Percentiles rank a stretch among this genome's conserved stretches.
These are phyloP conservation scores for Parathielavia appendiculata DNA, from an alignment of 495 filamentous ascomycete species.

Conservation along the genomic window DNA sequence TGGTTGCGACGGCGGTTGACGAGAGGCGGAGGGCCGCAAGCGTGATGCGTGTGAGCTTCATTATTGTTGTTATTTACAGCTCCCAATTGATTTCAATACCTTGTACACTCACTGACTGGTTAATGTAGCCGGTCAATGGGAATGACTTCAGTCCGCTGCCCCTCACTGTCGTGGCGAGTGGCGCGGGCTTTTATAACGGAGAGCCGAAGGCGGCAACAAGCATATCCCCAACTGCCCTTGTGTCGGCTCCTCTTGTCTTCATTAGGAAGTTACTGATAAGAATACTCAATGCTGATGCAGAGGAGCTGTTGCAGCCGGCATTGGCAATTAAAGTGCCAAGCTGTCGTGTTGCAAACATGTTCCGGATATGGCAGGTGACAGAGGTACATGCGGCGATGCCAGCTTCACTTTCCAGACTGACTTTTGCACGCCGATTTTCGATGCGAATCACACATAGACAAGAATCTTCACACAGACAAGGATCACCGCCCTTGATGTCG, in stretches of 20 bases:
- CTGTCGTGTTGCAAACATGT: background rate
- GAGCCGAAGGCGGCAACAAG: background rate
- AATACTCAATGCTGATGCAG: no score
- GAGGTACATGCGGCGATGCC: background rate
- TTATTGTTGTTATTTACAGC: slow-evolving; percentile 10
- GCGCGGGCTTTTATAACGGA: no score
- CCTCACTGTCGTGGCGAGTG: no score
- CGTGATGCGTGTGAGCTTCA: slow-evolving; percentile 16
- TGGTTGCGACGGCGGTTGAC: slow-evolving; percentile 16
- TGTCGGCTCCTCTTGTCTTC: background rate
- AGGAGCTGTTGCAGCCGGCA: background rate
- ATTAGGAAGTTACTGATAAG: background rate
- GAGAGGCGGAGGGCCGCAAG: slow-evolving; percentile 18
- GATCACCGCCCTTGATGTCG: no score
- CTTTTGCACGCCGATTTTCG: no score
- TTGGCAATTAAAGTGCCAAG: slow-evolving; percentile 4
- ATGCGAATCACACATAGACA: no score
- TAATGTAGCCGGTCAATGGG: no score
- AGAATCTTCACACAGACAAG: no score
- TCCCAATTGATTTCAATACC: no score
- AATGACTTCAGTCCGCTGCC: no score
- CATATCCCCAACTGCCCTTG: background rate
- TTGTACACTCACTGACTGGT: no score
- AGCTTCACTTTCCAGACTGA: no score
- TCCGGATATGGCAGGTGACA: slow-evolving; percentile 4